Evolutionary conservation across 176 grass and related monocot genomes (phyloP).

Genomic region (Aegilops sharonensis): DNA sequence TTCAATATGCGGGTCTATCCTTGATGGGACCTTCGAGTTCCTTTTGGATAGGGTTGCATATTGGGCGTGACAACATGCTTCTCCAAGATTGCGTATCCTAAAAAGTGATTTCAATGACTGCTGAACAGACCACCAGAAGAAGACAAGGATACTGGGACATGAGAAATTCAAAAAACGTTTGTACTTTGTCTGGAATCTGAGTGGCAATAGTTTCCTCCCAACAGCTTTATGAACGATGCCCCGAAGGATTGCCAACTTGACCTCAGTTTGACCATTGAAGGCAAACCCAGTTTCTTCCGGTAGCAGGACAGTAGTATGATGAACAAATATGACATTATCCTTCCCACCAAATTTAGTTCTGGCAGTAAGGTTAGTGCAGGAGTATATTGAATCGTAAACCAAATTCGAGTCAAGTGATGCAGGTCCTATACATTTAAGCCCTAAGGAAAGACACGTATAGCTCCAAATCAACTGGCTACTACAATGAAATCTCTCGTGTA

Average conservation of each 20-base stretch:
- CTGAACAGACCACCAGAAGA: constrained; percentile 12
- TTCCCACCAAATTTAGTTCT: constrained; percentile 17
- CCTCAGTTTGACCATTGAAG: constrained; percentile 12
- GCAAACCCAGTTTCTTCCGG: constrained; percentile 18
- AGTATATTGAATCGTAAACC: constrained; percentile 9
- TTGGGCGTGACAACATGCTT: neutral
- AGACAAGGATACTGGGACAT: constrained; percentile 1
- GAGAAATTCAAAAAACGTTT: neutral
- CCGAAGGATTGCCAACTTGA: constrained; percentile 10
- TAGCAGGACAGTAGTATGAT: neutral
- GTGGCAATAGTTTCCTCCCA: neutral
- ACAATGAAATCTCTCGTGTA: constrained; percentile 23
- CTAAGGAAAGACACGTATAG: neutral
- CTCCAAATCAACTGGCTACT: constrained; percentile 19
- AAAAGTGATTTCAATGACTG: neutral
- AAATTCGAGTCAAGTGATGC: constrained; percentile 25
- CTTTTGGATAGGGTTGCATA: no score
- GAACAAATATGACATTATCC: constrained; percentile 18
- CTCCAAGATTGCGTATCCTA: neutral
- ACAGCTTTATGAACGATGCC: neutral
- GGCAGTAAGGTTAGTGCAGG: neutral
- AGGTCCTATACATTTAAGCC: constrained; percentile 35
- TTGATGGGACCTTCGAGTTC: no score
- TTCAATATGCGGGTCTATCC: no score
- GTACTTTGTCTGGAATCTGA: neutral